Base-by-base conservation (phyloP, 495 filamentous ascomycete species). In the Talaromyces liani region DNA sequence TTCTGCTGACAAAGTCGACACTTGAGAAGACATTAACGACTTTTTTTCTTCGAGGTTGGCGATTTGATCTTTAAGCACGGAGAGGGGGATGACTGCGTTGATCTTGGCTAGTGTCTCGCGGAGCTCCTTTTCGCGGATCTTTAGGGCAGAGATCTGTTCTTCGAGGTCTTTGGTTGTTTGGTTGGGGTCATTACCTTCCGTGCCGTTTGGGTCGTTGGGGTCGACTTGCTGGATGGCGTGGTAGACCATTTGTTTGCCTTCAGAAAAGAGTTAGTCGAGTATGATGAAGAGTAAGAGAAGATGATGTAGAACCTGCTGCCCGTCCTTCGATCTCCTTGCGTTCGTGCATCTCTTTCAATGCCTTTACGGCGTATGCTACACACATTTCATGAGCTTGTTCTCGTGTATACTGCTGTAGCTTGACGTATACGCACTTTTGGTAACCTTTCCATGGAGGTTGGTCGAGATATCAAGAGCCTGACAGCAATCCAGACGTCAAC, bases 371-470 rank as follows among this genome's bases (percentile, higher is more conserved):
- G 54, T 84, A 77, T 7, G 85, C 82, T 84, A 49, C n/a, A 20
- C 45, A 49, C 9, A 49, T 20, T 9, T 3, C 33, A 16, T 49
- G 18, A 49, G 45, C 4, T 20, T 22, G 0, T 22, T 5, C 5
- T 14, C 24, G 5, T 20, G 33, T 36, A 36, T 36, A 36, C 54
- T 20, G 49, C 10, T 16, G 22, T 62, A 53, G 5, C 24, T 18
- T 62, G 36, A n/a, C 1, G n/a, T 18, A 61, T 14, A 49, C 69
- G 65, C 65, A 84, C 84, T 71, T 72, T 90, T 90, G 24, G 83
- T 84, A 60, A 90, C 84, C 68, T 83, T 85, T 65, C 87, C 87
- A 69, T 88, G 85, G 27, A 90, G 75, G 71, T 90, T 89, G 22
- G 81, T 77, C 34, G 82, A 87, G 56, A 90, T 75, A 39, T 91